phyloP scores from a whole-genome alignment of 78 protist species.

The Cyanophora paradoxa region DNA sequence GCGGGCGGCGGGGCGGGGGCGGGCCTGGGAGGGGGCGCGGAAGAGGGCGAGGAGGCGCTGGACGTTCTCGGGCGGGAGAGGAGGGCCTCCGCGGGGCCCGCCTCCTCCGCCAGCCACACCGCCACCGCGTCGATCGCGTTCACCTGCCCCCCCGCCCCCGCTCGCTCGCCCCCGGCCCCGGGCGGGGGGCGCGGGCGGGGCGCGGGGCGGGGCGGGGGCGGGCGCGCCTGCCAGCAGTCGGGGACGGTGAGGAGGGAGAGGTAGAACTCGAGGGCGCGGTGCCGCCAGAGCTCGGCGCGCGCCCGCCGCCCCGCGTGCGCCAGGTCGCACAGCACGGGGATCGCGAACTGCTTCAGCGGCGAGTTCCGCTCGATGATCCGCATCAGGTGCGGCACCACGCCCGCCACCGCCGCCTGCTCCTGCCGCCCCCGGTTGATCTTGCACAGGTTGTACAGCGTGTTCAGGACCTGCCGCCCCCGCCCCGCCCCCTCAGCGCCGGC shows the following conservation, averaged over 20 bases:
- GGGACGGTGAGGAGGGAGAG: slow-evolving; percentile 44
- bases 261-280: slow-evolving; percentile 62
- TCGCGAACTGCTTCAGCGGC: slow-evolving; percentile 71
- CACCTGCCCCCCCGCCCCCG: slow-evolving; percentile 57
- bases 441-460: slow-evolving; percentile 75
- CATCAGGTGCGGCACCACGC: slow-evolving; percentile 62
- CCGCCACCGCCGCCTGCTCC: slow-evolving; percentile 75
- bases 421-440: slow-evolving; percentile 69
- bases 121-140: slow-evolving; percentile 72
- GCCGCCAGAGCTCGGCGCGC: slow-evolving; percentile 51
- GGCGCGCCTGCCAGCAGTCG: slow-evolving; percentile 32
- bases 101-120: slow-evolving; percentile 47
- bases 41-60: too few relatives aligned
- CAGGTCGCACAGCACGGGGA: slow-evolving; percentile 74
- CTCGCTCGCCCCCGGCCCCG: too few relatives aligned
- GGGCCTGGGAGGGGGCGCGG: too few relatives aligned
- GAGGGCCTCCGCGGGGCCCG: too few relatives aligned
- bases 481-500: too few relatives aligned
- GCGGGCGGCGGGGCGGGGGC: too few relatives aligned
- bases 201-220: too few relatives aligned
- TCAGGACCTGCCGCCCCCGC: slow-evolving; percentile 57
- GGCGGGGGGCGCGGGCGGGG: too few relatives aligned
- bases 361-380: slow-evolving; percentile 34
- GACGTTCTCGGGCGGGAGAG: too few relatives aligned
- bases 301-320: slow-evolving; percentile 59